These are phyloP conservation scores for Paragyromitra xinjiangensis DNA, from an alignment of 495 filamentous ascomycete species.

Conservation along the genomic window DNA sequence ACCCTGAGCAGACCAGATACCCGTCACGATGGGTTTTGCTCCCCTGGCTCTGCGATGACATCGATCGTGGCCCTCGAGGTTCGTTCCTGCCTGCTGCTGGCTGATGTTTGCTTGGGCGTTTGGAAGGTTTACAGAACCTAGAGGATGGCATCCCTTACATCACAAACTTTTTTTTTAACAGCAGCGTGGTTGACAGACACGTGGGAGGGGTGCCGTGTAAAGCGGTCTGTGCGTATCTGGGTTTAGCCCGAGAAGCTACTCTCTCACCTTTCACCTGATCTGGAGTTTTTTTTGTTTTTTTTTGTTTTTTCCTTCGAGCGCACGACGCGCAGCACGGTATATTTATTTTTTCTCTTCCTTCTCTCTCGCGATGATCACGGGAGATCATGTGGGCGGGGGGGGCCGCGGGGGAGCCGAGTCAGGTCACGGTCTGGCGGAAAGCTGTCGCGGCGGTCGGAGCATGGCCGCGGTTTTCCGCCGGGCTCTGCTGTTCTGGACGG, in stretches of 20 bases:
- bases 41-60: slow-evolving; percentile 34
- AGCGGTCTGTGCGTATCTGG: slow-evolving; percentile 48
- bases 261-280: slow-evolving; percentile 22
- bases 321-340: slow-evolving; percentile 28
- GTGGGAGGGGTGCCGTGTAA: slow-evolving; percentile 28
- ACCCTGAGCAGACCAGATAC: slow-evolving; percentile 46
- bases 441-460: slow-evolving; percentile 12
- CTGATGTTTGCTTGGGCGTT: slow-evolving; percentile 44
- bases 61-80: slow-evolving; percentile 39
- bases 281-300: slow-evolving; percentile 34
- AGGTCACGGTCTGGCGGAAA: background rate
- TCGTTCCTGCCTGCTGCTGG: slow-evolving; percentile 34
- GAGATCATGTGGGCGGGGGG: slow-evolving; percentile 32
- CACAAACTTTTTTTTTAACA: slow-evolving; percentile 23
- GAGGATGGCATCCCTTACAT: slow-evolving; percentile 48
- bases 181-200: slow-evolving; percentile 51
- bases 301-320: background rate
- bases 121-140: slow-evolving; percentile 45
- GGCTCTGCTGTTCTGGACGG: slow-evolving; percentile 34
- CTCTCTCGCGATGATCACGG: slow-evolving; percentile 6
- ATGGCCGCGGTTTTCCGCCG: slow-evolving; percentile 33
- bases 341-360: slow-evolving; percentile 2
- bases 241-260: slow-evolving; percentile 27
- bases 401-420: slow-evolving; percentile 44
- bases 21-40: slow-evolving; percentile 47